Conservation (phyloP, 345 rosid species). For the Eucalyptus guilfoylei region DNA sequence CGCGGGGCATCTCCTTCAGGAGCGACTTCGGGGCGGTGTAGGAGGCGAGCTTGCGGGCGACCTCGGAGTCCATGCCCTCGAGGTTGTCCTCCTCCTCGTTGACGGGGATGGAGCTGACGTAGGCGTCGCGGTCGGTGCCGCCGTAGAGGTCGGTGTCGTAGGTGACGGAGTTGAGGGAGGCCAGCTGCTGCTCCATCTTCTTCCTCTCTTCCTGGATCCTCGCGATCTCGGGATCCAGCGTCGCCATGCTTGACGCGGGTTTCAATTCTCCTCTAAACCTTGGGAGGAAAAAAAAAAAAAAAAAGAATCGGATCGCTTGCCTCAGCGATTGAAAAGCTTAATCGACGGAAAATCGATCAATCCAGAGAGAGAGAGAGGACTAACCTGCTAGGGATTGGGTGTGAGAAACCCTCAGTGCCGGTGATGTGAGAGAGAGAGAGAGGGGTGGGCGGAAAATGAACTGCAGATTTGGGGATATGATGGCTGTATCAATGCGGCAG, state of each 20-base stretch:
- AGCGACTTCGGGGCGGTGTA: conserved; percentile 87
- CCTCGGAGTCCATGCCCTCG: conserved; percentile 56
- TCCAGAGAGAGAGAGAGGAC: background rate
- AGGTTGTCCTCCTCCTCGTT: conserved; percentile 75
- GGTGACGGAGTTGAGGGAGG: conserved; percentile 54
- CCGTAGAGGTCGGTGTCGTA: conserved; percentile 83
- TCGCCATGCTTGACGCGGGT: background rate
- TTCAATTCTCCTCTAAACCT: background rate
- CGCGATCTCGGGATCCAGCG: conserved; percentile 67
- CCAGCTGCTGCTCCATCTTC: conserved; percentile 64
- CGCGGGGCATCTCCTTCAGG: conserved; percentile 66
- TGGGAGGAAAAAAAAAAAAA: background rate
- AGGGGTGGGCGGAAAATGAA: background rate
- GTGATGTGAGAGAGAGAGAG: background rate
- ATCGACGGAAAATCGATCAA: background rate
- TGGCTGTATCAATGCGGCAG: background rate
- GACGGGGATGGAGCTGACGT: conserved; percentile 62
- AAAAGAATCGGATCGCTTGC: background rate
- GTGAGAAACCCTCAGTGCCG: background rate
- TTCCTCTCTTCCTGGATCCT: conserved; percentile 76
- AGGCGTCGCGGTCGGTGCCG: conserved; percentile 51
- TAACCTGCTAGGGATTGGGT: background rate
- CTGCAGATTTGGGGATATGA: background rate
- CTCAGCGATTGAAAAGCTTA: background rate
- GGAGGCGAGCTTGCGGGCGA: conserved; percentile 70